Evolutionary conservation across 2,329 filamentous ascomycete species (phyloP).

Genomic region (Fonsecaea monophora): DNA sequence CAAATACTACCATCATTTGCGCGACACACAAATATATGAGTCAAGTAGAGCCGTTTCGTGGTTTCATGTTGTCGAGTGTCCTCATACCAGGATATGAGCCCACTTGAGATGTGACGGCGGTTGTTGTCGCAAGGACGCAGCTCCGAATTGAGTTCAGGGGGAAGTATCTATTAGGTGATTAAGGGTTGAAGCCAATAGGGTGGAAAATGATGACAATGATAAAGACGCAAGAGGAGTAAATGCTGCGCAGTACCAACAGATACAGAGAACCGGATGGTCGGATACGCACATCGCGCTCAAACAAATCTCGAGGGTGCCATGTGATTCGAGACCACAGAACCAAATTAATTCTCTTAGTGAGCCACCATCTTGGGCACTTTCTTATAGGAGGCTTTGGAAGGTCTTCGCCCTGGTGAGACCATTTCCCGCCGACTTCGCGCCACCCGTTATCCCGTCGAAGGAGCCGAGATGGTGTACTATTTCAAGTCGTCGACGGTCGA

Average conservation of each 20-base stretch:
- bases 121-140: background rate
- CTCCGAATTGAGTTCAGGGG: background rate
- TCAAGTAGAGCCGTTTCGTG: background rate
- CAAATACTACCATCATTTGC: no score
- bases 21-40: no score
- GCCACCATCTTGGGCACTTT: background rate
- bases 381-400: background rate
- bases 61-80: background rate
- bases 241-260: background rate
- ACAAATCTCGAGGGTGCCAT: background rate
- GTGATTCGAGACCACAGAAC: background rate
- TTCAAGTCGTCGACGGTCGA: constrained; percentile 85
- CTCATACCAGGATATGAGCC: no score
- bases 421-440: background rate
- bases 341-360: background rate
- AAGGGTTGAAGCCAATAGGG: no score
- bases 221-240: background rate
- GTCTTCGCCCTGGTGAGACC: background rate
- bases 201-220: background rate
- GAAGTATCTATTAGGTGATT: no score
- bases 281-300: background rate
- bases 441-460: background rate
- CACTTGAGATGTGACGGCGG: background rate
- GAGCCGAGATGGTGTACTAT: constrained; percentile 82
- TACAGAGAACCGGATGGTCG: background rate